Percentiles rank a stretch among this genome's conserved stretches.
Conservation (phyloP, 2,329 filamentous ascomycete genomes). For the Rutstroemia sydowiana region DNA sequence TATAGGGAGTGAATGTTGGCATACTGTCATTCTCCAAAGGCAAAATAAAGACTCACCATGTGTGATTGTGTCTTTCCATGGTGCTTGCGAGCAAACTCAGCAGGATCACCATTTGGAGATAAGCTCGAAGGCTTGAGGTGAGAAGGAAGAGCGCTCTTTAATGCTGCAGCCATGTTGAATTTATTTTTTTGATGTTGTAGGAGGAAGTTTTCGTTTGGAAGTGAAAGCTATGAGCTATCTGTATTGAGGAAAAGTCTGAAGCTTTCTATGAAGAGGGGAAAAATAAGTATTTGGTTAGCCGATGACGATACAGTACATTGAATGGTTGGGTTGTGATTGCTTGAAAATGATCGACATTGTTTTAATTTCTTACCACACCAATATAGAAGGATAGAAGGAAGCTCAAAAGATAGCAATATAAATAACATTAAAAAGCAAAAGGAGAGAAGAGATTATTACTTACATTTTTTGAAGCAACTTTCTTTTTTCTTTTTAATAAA, state of each 20-base stretch:
- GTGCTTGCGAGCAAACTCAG: conserved; percentile 54
- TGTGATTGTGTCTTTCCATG: conserved; percentile 82
- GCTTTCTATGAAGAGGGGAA: background rate
- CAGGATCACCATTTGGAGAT: conserved; percentile 32
- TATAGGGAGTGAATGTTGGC: background rate
- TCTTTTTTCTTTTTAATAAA: too few relatives aligned
- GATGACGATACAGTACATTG: background rate
- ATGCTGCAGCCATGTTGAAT: conserved; percentile 55
- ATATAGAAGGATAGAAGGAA: too few relatives aligned
- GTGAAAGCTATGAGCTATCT: background rate
- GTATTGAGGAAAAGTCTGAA: conserved; percentile 1
- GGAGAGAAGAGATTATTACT: too few relatives aligned
- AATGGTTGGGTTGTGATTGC: background rate
- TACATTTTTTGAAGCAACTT: too few relatives aligned
- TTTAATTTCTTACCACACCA: background rate
- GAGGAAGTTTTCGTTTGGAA: background rate
- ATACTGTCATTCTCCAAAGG: background rate
- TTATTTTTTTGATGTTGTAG: background rate
- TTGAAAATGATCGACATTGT: background rate
- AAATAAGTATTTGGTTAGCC: conserved; percentile 4
- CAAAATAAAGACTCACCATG: conserved; percentile 57
- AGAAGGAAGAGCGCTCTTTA: conserved; percentile 71
- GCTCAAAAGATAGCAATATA: too few relatives aligned
- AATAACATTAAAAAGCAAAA: too few relatives aligned
- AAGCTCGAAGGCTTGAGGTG: conserved; percentile 58